phyloP scores from a whole-genome alignment of 768 basidiomycete species.

The Hydnum rufescens region DNA sequence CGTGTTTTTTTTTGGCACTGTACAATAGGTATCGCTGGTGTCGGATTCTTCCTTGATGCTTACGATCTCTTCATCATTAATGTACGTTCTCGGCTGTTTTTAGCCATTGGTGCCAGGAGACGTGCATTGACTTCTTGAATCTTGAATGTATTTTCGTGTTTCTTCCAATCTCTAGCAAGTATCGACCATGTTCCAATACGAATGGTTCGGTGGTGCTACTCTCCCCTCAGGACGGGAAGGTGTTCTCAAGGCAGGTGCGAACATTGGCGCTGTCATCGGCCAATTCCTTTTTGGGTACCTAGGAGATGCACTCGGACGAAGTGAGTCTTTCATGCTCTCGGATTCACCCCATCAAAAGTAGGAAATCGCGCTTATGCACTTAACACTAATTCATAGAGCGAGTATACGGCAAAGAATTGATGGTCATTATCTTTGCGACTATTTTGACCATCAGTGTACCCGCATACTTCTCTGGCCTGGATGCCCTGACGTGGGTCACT shows the following conservation, averaged over 20 bases:
- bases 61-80: too few species aligned
- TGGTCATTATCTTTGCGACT: constrained; percentile 62
- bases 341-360: constrained; percentile 1
- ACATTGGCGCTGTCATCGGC: constrained; percentile 41
- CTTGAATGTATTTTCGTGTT: neutral
- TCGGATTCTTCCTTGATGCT: too few species aligned
- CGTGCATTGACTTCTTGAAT: neutral
- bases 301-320: constrained; percentile 49
- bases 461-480: constrained; percentile 17
- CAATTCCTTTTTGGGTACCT: constrained; percentile 25
- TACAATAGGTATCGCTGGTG: too few species aligned
- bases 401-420: constrained; percentile 58
- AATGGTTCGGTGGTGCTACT: constrained; percentile 31
- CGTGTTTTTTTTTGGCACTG: too few species aligned
- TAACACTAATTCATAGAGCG: constrained; percentile 10
- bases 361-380: too few species aligned
- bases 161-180: neutral
- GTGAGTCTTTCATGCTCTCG: constrained; percentile 31
- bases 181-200: constrained; percentile 29
- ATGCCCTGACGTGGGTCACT: constrained; percentile 11
- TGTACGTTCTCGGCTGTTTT: too few species aligned
- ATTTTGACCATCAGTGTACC: constrained; percentile 49
- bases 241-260: constrained; percentile 44
- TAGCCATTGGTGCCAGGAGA: too few species aligned
- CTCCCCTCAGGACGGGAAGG: constrained; percentile 40